Base-by-base conservation (phyloP, 1,284 basidiomycete genomes). In the Leccinum glutinopallens region DNA sequence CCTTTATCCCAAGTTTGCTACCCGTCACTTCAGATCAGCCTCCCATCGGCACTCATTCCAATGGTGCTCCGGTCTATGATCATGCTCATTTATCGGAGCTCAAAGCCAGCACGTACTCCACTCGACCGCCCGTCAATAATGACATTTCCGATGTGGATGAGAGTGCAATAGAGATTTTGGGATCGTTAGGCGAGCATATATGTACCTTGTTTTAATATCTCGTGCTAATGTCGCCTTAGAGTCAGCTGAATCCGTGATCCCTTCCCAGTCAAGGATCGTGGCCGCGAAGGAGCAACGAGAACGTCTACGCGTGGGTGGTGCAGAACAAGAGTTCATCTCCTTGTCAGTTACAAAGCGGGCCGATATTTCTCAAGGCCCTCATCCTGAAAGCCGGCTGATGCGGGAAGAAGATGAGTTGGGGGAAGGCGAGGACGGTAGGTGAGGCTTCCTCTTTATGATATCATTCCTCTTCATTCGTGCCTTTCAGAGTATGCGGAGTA, bases 391-490 rank as follows among this genome's bases (percentile, higher is more conserved):
- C 71, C 84, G 96, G 17, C 79, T 98, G 17, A 80, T 95, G 78
- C 80, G 96, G 61, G 96, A 98, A 77, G 96, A 97, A 54, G 96
- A 98, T 75, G 94, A 97, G 70, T 76, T 93, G 2, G 96, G 94
- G 1, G 94, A 97, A 71, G 95, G 91, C 0, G 96, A 97, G 63
- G 96, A 97, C 71, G 94, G 93, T 94, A 68, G 65, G 86, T 74
- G 58, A 59, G n/a, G 58, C 61, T 54, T 65, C n/a, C 22, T 19
- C 37, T 51, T 19, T 8, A 57, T 51, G 35, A 61, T 15, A 58
- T 61, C 46, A 65, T 55, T 63, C 33, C 67, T 61, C 61, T 58
- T 72, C 59, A 61, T 55, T 25, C 58, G 19, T 65, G 54, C 43
- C 19, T 57, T 53, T 8, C 69, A 94, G 95, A 96, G 71, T 90